A percentile compares a stretch with the other conserved stretches of the same genome.
These are phyloP conservation scores for Xylaria sp. DNA, from an alignment of 2,329 filamentous ascomycete genomes.

Conservation along the genomic window DNA sequence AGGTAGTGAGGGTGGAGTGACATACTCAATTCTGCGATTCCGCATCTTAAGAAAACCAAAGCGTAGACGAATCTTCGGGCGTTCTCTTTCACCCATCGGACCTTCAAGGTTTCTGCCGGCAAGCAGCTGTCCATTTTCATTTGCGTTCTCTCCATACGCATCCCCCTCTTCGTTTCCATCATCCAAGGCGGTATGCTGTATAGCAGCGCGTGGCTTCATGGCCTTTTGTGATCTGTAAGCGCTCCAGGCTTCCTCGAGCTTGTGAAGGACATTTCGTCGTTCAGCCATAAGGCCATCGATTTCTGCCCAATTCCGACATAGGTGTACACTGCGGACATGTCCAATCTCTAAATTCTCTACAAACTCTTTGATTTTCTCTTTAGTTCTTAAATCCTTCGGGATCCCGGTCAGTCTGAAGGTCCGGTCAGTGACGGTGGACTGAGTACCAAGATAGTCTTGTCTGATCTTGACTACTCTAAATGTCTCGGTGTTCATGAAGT, in stretches of 20 bases:
- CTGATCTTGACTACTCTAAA: constrained; percentile 82
- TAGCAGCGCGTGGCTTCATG: constrained; percentile 37
- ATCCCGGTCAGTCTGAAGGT: constrained; percentile 93
- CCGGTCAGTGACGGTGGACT: constrained; percentile 93
- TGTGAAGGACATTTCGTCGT: constrained; percentile 68
- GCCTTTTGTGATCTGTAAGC: constrained; percentile 69
- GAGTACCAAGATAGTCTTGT: constrained; percentile 89
- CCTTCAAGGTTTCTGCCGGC: constrained; percentile 50
- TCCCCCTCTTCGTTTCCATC: constrained; percentile 24
- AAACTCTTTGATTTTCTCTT: constrained; percentile 82
- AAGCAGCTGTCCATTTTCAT: constrained; percentile 60
- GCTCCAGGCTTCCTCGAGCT: constrained; percentile 84
- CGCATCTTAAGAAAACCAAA: constrained; percentile 77
- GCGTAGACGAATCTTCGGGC: constrained; percentile 76
- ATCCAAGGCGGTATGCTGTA: not conserved
- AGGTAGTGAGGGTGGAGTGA: not conserved
- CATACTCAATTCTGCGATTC: constrained; percentile 71
- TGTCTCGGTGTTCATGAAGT: constrained; percentile 83
- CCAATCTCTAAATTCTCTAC: constrained; percentile 89
- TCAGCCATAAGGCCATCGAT: constrained; percentile 76
- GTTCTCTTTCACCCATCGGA: constrained; percentile 51
- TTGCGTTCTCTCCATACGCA: constrained; percentile 36
- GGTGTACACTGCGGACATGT: constrained; percentile 82
- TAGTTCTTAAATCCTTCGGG: constrained; percentile 76
- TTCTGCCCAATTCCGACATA: constrained; percentile 86